phyloP scores from a whole-genome alignment of 179 eudicot species.

The Beta macrorhiza region DNA sequence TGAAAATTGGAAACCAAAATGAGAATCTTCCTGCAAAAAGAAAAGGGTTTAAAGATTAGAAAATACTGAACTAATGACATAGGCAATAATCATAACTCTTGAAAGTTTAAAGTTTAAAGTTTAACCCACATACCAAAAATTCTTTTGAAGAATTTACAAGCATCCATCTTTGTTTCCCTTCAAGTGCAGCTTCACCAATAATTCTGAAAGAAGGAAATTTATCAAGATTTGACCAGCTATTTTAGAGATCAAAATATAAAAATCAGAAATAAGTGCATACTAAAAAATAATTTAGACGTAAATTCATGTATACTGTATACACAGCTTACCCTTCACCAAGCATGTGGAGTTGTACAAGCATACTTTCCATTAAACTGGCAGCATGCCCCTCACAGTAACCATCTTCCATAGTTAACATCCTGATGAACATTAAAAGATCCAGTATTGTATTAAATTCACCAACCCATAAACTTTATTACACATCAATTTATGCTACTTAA shows the following conservation, averaged over 20 bases:
- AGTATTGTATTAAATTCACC: constrained; percentile 2
- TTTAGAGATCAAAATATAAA: too few species aligned
- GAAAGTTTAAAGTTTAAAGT: not conserved
- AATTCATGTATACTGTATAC: not conserved
- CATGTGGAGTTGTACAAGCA: constrained; percentile 66
- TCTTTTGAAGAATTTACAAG: constrained; percentile 36
- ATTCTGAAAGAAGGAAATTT: constrained; percentile 33
- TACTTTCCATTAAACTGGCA: constrained; percentile 43
- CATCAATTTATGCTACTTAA: not conserved
- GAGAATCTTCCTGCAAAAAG: constrained; percentile 49
- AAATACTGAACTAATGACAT: not conserved
- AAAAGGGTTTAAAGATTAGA: not conserved
- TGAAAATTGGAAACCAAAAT: constrained; percentile 45
- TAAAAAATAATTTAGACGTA: not conserved
- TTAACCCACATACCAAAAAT: constrained; percentile 32
- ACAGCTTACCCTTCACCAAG: constrained; percentile 77
- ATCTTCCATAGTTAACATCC: constrained; percentile 73
- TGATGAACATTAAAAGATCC: constrained; percentile 23
- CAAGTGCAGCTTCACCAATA: constrained; percentile 69
- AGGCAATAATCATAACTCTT: not conserved
- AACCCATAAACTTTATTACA: not conserved
- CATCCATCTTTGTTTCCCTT: constrained; percentile 66
- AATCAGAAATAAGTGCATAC: not conserved
- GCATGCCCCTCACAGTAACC: constrained; percentile 58
- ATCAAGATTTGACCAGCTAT: constrained; percentile 5